Evolutionary conservation across 2,329 filamentous ascomycete genomes (phyloP).

Genomic region (Microdochium bolleyi): DNA sequence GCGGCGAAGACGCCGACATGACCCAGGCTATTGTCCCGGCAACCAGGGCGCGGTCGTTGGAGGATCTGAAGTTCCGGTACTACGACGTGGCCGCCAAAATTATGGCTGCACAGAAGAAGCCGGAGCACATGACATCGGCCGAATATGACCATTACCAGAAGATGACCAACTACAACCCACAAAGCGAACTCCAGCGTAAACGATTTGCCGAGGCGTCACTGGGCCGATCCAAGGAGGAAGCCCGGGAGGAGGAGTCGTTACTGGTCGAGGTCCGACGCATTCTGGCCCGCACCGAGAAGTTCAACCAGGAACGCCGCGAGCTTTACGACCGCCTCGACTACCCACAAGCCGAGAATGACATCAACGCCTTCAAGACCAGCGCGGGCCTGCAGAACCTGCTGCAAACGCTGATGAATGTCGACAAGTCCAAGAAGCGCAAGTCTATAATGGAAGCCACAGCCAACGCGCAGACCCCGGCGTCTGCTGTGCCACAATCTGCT

Average conservation of each 20-base stretch:
- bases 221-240: slow-evolving; percentile 75
- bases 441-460: slow-evolving; percentile 26
- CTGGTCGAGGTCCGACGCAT: slow-evolving; percentile 90
- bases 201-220: slow-evolving; percentile 75
- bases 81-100: slow-evolving; percentile 80
- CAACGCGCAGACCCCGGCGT: not conserved
- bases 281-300: slow-evolving; percentile 72
- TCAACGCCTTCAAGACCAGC: slow-evolving; percentile 72
- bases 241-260: slow-evolving; percentile 83
- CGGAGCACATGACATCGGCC: slow-evolving; percentile 77
- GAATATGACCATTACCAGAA: slow-evolving; percentile 79
- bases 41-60: slow-evolving; percentile 59
- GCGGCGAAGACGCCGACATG: slow-evolving; percentile 35
- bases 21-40: slow-evolving; percentile 47
- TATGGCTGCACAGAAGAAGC: slow-evolving; percentile 71
- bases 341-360: slow-evolving; percentile 61
- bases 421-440: slow-evolving; percentile 85
- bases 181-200: slow-evolving; percentile 73
- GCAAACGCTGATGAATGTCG: slow-evolving; percentile 71
- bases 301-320: slow-evolving; percentile 82
- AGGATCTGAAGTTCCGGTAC: slow-evolving; percentile 86
- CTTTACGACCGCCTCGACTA: slow-evolving; percentile 83
- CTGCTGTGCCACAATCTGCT: slow-evolving; percentile 17
- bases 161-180: slow-evolving; percentile 79
- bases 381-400: slow-evolving; percentile 72